Evolutionary conservation across 2,329 filamentous ascomycete genomes (phyloP), one percentile per base, ranked within the genome.

Genomic region (Leptoxyphium fumago): DNA sequence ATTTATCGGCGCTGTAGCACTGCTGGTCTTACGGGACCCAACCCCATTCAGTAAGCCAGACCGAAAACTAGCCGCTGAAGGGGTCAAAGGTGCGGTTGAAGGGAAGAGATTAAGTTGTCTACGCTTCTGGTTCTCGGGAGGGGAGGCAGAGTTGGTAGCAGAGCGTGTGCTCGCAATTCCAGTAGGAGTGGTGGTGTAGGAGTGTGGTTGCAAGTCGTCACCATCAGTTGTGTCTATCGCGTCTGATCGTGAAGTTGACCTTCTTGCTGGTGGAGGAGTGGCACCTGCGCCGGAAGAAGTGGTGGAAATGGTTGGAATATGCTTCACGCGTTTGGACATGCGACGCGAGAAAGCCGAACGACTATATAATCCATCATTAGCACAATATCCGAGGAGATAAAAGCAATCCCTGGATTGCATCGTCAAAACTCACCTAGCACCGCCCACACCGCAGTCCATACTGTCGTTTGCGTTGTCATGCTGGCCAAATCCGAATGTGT

Each of bases 241-340:
- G 3, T 26, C 21, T 26, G 21, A 26, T 26, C 21, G 21, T 26
- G 21, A 26, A 3, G 21, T 26, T 26, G 21, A 26, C 21, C 21
- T 26, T 26, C 21, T 26, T 26, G 4, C 21, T 4, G 32, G 9
- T 13, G 32, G 32, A 13, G 15, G 11, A 36, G 32, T 36, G 4
- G 11, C 15, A 15, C 13, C 32, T 4, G 9, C 9, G 32, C 15
- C 32, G 13, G 32, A 13, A 13, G 32, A 36, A 13, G 3, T 36
- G 11, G 32, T 15, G 32, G 15, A 36, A 36, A 15, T 13, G 32
- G 32, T 36, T 36, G 48, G 43, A n/a, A 51, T 44, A 40, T 50
- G 48, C 39, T 53, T 57, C 15, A 55, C 48, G 34, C 55, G 54
- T 29, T 48, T 51, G 1, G 55, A 58, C 10, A 59, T 43, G 41